Percentiles rank a stretch among this genome's conserved stretches.
Evolutionary conservation across 2,329 filamentous ascomycete species (phyloP).

Genomic region (Paecilomyces sp.): DNA sequence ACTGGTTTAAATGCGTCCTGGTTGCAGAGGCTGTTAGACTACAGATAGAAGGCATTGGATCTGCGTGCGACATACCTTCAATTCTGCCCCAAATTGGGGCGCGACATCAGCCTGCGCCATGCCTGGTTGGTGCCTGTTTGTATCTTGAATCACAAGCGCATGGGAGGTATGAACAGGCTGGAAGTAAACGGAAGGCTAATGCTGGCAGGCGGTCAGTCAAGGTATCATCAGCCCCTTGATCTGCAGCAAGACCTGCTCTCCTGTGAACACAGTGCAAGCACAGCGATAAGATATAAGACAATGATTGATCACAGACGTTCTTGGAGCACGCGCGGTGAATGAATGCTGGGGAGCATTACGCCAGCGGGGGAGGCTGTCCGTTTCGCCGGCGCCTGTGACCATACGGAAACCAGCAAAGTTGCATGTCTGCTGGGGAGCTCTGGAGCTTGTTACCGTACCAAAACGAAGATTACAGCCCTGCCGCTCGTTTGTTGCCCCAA

Average conservation of each 20-base stretch:
- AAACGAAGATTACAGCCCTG: constrained; percentile 1
- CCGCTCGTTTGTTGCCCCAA: constrained; percentile 6
- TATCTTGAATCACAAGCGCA: background rate
- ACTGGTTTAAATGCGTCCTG: constrained; percentile 96
- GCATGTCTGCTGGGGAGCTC: background rate
- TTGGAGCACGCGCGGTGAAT: background rate
- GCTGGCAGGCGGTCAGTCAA: background rate
- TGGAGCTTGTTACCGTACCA: constrained; percentile 3
- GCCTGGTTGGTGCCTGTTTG: constrained; percentile 12
- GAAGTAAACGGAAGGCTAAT: background rate
- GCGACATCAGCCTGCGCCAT: constrained; percentile 80
- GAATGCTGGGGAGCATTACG: constrained; percentile 1
- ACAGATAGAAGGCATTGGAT: constrained; percentile 1
- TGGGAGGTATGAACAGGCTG: background rate
- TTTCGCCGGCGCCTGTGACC: constrained; percentile 14
- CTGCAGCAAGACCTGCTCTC: background rate
- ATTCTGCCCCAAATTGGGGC: constrained; percentile 84
- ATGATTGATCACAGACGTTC: background rate
- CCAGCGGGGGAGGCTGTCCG: background rate
- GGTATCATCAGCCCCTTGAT: background rate
- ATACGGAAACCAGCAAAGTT: constrained; percentile 9
- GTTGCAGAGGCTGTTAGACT: constrained; percentile 10
- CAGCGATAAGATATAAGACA: background rate
- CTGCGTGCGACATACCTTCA: constrained; percentile 60
- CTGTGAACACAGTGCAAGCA: background rate